phyloP scores from a whole-genome alignment of 345 rosid species.

The Heritiera littoralis region DNA sequence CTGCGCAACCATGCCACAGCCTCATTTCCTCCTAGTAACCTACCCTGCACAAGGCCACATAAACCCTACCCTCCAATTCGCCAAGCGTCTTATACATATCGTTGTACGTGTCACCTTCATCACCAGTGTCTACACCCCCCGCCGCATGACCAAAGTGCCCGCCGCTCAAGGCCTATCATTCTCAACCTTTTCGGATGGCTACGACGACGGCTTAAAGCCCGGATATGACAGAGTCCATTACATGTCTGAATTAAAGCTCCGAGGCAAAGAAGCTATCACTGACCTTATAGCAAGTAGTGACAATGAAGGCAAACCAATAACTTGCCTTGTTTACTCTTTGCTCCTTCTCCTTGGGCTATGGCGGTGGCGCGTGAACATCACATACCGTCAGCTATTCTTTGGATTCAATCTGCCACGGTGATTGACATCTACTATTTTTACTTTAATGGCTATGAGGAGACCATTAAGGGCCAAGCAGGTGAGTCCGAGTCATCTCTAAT shows the following conservation, averaged over 20 bases:
- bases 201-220: conserved; percentile 47
- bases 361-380: conserved; percentile 46
- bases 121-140: conserved; percentile 39
- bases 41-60: conserved; percentile 68
- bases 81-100: conserved; percentile 48
- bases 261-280: conserved; percentile 38
- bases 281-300: conserved; percentile 33
- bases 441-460: too few species aligned
- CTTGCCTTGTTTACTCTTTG: conserved; percentile 46
- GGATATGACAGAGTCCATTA: conserved; percentile 25
- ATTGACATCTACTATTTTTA: conserved; percentile 55
- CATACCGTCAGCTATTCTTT: conserved; percentile 46
- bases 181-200: conserved; percentile 59
- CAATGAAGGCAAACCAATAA: conserved; percentile 25
- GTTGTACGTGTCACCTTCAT: conserved; percentile 57
- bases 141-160: conserved; percentile 38
- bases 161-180: conserved; percentile 38
- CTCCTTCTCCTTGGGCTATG: conserved; percentile 55
- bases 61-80: conserved; percentile 59
- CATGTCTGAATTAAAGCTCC: conserved; percentile 40
- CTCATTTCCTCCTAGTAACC: background rate
- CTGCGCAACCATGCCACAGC: too few species aligned
- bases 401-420: conserved; percentile 70
- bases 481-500: too few species aligned
- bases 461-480: too few species aligned